Evolutionary conservation across 2,329 filamentous ascomycete genomes (phyloP), one percentile per base, ranked within the genome.

Genomic region (Davidsoniella eucalypti): DNA sequence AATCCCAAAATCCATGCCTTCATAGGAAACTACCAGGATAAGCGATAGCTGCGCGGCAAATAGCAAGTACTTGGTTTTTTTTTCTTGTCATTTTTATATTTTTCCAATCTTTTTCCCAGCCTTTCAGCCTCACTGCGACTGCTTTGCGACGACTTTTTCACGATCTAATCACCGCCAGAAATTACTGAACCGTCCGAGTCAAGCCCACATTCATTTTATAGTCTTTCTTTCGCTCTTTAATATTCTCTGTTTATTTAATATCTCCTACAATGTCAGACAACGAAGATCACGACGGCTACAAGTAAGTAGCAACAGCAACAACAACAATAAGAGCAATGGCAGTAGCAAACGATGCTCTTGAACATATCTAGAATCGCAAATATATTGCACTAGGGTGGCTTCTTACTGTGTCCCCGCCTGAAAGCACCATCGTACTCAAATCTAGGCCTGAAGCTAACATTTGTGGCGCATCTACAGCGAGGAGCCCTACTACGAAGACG

Each of bases 401-500:
- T 16, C 37, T 14, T 39, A 12, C n/a, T 42, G 17, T 21, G 12
- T 29, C 25, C 17, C n/a, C 47, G 21, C 39, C 40, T 9, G 3
- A n/a, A 14, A 36, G 23, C 17, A 25, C 16, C 5, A 33, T 14
- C 23, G 16, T 37, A 18, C 9, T 40, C 45, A 40, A 33, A 17
- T 17, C 25, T 7, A 29, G 25, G 17, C 36, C n/a, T 33, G 2
- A 37, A 49, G 56, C 50, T 57, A 57, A 54, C 55, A 55, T 54
- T 42, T 52, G 47, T 56, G 52, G 29, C 29, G 8, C 29, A 33
- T 33, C 51, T 38, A 17, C 59, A 82, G 78, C 58, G 80, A 82
- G 60, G 77, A 82, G 66, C 77, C 82, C 60, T 75, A 78, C 60
- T 83, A 78, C 68, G 80, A 88, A 56, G 81, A 87, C 54, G 77